Conservation (phyloP, 1,284 basidiomycete genomes). For the Microbotryum violaceum region DNA sequence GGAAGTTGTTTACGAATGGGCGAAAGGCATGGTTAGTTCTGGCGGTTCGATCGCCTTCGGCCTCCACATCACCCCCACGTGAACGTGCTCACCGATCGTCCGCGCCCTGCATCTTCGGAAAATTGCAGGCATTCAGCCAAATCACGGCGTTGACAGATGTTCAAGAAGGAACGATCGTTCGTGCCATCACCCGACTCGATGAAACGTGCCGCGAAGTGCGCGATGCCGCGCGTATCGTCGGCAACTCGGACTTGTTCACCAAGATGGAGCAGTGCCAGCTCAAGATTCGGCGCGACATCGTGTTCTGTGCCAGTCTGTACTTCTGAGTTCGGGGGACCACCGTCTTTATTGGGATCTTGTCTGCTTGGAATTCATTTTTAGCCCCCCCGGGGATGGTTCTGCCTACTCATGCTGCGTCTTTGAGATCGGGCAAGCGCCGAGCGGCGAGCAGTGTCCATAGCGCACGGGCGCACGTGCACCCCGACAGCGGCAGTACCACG, state of each 20-base stretch:
- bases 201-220: constrained; percentile 95
- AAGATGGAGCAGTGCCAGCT: constrained; percentile 96
- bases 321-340: constrained; percentile 11
- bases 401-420: too few species aligned
- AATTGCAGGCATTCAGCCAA: constrained; percentile 76
- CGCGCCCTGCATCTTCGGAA: not conserved
- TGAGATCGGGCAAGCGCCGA: too few species aligned
- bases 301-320: constrained; percentile 33
- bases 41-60: too few species aligned
- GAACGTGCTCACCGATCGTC: not conserved
- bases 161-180: constrained; percentile 92
- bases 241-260: constrained; percentile 86
- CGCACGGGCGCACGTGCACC: too few species aligned
- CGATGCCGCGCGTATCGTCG: constrained; percentile 95
- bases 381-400: too few species aligned
- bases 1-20: constrained; percentile 98
- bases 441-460: too few species aligned
- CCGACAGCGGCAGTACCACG: too few species aligned
- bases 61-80: not conserved
- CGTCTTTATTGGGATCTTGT: too few species aligned
- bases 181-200: constrained; percentile 90
- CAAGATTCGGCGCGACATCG: constrained; percentile 80
- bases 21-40: constrained; percentile 78
- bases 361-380: too few species aligned
- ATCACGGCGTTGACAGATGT: constrained; percentile 91